Percentiles rank a stretch among this genome's conserved stretches.
Conservation (phyloP, 2,329 filamentous ascomycete species). For the Cytospora mali region DNA sequence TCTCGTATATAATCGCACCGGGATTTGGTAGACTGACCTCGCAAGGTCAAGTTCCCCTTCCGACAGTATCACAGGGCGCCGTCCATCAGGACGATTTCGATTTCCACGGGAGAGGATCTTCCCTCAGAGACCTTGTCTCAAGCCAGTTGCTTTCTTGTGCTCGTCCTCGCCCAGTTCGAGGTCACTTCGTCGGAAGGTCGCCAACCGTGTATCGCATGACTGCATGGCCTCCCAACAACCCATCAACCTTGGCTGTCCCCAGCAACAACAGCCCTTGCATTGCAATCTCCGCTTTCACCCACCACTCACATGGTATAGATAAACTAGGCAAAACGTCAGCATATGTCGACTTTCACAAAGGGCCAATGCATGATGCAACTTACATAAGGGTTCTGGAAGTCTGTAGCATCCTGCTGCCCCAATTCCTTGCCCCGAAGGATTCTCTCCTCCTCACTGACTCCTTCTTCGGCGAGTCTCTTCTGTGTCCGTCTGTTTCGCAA, state of each 20-base stretch:
- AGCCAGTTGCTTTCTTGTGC: too few relatives aligned
- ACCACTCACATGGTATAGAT: neutral
- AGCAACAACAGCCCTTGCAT: neutral
- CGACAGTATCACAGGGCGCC: neutral
- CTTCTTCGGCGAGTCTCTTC: slow-evolving; percentile 35
- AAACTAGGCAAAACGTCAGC: neutral
- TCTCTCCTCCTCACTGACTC: slow-evolving; percentile 40
- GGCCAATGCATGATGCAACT: neutral
- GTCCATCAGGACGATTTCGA: neutral
- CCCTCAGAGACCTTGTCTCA: too few relatives aligned
- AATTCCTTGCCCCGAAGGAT: slow-evolving; percentile 37
- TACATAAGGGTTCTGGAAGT: slow-evolving; percentile 43
- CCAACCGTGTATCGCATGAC: neutral
- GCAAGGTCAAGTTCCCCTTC: neutral
- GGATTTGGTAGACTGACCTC: neutral
- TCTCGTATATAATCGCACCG: too few relatives aligned
- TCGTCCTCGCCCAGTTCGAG: too few relatives aligned
- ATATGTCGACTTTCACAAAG: neutral
- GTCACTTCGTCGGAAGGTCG: neutral
- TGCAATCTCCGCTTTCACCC: neutral
- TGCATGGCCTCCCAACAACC: too few relatives aligned
- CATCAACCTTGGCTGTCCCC: neutral
- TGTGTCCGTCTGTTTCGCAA: slow-evolving; percentile 43
- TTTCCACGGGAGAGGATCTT: too few relatives aligned
- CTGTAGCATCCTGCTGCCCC: slow-evolving; percentile 42